Evolutionary conservation across 1,284 basidiomycete genomes (phyloP), one percentile per base, ranked within the genome.

Genomic region (Pseudozyma thailandica): DNA sequence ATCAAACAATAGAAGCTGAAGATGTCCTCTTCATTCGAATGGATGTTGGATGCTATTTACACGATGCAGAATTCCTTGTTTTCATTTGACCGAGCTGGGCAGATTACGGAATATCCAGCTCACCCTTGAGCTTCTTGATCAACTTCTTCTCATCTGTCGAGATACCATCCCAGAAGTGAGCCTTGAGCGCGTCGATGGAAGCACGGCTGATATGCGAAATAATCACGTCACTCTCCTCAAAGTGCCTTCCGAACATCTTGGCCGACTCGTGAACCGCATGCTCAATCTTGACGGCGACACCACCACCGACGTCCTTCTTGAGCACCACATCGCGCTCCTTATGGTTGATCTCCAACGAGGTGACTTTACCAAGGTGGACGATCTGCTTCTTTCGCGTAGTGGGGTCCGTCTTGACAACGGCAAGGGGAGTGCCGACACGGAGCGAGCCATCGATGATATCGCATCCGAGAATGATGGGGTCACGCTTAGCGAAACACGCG

Each of bases 241-340:
- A 96, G 84, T 93, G 92, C 58, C 91, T 88, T 10, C 80, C 80
- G 25, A 75, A 82, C 68, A 77, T 92, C 85, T 94, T 95, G 15
- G 94, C 90, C 35, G 92, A 91, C 84, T 98, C 92, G 84, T 98
- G 94, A 5, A 94, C 90, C 1, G 94, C 94, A 81, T 96, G 92
- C 84, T 99, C 96, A 71, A 98, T 97, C 87, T 98, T 98, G 82
- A 98, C 92, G 0, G 96, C 96, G 18, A 98, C 95, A 84, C 95
- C 95, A 61, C 88, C 95, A 80, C 94, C 95, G 25, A 92, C 90
- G 83, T 98, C 93, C 16, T 89, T 88, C 84, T 92, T 93, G 86
- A 95, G 96, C 75, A 98, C 89, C 25, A 95, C 86, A 87, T 94
- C 82, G 30, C 83, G 80, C 15, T 83, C 50, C 81, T 72, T 82